Conservation (phyloP, 257 asterid species). For the Gynochthodes officinalis region DNA sequence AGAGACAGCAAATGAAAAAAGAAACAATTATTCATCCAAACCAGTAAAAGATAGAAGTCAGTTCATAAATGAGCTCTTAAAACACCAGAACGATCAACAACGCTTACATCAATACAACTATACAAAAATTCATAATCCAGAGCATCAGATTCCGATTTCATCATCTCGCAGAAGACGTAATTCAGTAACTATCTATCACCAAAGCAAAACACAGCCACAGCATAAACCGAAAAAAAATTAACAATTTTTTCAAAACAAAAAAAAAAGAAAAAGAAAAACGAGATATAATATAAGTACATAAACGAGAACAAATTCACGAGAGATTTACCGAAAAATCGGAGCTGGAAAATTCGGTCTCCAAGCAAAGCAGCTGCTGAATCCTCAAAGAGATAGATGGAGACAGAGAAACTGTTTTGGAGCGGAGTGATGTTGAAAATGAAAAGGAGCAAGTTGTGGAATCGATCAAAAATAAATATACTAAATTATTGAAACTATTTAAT, state of each 20-base stretch:
- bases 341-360: background rate
- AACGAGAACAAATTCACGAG: background rate
- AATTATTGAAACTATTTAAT: no score
- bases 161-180: background rate
- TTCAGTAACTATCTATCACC: no score
- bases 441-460: conserved; percentile 1
- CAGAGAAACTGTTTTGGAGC: background rate
- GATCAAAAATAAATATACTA: background rate
- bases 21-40: no score
- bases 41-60: no score
- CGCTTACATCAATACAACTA: background rate
- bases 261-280: no score
- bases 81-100: background rate
- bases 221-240: background rate
- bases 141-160: background rate
- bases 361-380: background rate
- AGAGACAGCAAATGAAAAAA: background rate
- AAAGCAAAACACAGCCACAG: background rate
- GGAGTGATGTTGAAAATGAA: background rate
- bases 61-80: background rate
- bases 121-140: background rate
- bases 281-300: no score
- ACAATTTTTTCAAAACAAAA: background rate
- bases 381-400: conserved; percentile 2
- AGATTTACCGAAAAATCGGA: conserved; percentile 5